phyloP scores from a whole-genome alignment of 2,329 filamentous ascomycete genomes.

The Cercospora beticola region DNA sequence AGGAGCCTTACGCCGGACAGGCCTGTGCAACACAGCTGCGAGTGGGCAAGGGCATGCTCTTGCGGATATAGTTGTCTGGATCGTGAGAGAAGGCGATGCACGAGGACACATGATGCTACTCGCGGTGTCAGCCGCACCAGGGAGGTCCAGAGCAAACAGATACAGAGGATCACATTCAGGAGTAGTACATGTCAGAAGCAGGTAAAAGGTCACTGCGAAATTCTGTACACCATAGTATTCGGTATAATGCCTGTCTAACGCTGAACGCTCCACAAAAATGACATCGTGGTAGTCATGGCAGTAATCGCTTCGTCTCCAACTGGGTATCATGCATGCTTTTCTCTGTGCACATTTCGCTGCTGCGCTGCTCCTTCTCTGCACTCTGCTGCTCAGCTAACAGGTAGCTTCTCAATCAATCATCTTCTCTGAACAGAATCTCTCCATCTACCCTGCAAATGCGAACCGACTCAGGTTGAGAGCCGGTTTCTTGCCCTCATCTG shows the following conservation, averaged over 20 bases:
- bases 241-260: not conserved
- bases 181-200: not conserved
- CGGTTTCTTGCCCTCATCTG: conserved; percentile 39
- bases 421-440: not conserved
- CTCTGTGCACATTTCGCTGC: not conserved
- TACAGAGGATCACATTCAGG: not conserved
- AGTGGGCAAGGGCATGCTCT: too few relatives aligned
- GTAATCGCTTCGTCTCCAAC: not conserved
- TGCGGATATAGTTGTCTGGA: too few relatives aligned
- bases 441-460: conserved; percentile 34
- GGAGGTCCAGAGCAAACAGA: not conserved
- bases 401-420: not conserved
- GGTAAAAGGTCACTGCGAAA: not conserved
- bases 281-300: not conserved
- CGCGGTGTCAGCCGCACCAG: not conserved
- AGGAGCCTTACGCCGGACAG: too few relatives aligned
- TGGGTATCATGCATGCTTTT: not conserved
- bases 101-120: not conserved
- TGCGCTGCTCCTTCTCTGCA: not conserved
- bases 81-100: not conserved
- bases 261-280: not conserved
- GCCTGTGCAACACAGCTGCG: too few relatives aligned
- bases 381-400: not conserved
- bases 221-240: not conserved
- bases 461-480: conserved; percentile 43